A percentile compares a stretch with the other conserved stretches of the same genome.
phyloP scores from a whole-genome alignment of 2,329 filamentous ascomycete genomes.

The Ophiostoma triangulosporum region DNA sequence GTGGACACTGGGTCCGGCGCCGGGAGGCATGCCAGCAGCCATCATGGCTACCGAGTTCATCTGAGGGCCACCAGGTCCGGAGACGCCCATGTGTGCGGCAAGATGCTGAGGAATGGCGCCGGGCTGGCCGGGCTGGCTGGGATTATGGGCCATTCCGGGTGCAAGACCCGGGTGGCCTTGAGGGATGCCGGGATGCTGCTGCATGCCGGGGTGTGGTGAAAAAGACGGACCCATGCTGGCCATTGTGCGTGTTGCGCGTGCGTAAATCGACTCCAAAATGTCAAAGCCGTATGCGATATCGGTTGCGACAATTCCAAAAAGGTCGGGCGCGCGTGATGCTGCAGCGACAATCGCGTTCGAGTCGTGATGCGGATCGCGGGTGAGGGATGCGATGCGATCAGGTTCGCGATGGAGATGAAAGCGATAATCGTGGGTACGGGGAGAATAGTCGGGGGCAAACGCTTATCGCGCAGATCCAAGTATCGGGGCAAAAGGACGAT shows the following conservation, averaged over 20 bases:
- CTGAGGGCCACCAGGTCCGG: slow-evolving; percentile 56
- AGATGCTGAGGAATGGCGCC: slow-evolving; percentile 54
- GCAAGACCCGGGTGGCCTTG: slow-evolving; percentile 47
- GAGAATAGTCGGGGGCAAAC: background rate
- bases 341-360: background rate
- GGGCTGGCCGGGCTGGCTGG: slow-evolving; percentile 54
- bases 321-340: background rate
- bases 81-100: slow-evolving; percentile 52
- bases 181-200: slow-evolving; percentile 53
- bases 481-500: background rate
- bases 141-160: slow-evolving; percentile 51
- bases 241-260: slow-evolving; percentile 44
- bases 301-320: background rate
- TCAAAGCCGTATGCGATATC: background rate
- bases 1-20: slow-evolving; percentile 50
- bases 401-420: background rate
- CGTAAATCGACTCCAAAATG: background rate
- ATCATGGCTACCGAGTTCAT: slow-evolving; percentile 63
- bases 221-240: slow-evolving; percentile 52
- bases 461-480: background rate
- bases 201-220: slow-evolving; percentile 57
- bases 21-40: slow-evolving; percentile 56
- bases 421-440: background rate
- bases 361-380: background rate
- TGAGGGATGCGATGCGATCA: background rate